Conservation (phyloP, 257 asterid genomes). For the Lycium barbarum region DNA sequence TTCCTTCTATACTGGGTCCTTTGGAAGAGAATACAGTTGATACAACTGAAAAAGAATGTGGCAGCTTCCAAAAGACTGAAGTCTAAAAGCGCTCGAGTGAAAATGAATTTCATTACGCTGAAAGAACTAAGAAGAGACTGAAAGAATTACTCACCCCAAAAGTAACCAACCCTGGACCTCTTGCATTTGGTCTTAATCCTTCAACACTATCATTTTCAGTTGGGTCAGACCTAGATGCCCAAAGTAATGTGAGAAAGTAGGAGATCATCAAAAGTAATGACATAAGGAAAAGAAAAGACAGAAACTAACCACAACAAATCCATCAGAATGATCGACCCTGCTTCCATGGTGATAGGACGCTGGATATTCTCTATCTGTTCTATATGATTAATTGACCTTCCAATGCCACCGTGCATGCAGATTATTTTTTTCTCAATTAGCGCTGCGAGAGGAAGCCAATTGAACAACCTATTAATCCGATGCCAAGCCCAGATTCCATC, state of each 20-base stretch:
- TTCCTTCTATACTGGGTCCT: neutral
- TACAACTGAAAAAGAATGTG: slow-evolving; percentile 3
- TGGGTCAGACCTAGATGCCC: slow-evolving; percentile 92
- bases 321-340: slow-evolving; percentile 96
- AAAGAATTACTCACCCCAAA: slow-evolving; percentile 77
- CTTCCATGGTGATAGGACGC: slow-evolving; percentile 99
- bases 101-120: slow-evolving; percentile 1
- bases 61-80: neutral
- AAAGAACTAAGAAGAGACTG: slow-evolving; percentile 14
- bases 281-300: slow-evolving; percentile 13
- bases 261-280: slow-evolving; percentile 25
- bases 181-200: slow-evolving; percentile 97
- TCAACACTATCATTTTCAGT: slow-evolving; percentile 99
- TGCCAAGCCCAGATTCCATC: slow-evolving; percentile 99
- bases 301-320: slow-evolving; percentile 87
- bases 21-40: neutral
- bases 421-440: slow-evolving; percentile 92
- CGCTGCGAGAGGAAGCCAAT: slow-evolving; percentile 99
- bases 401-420: slow-evolving; percentile 99
- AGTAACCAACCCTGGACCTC: slow-evolving; percentile 99
- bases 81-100: neutral
- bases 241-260: slow-evolving; percentile 26
- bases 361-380: slow-evolving; percentile 95
- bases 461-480: slow-evolving; percentile 89
- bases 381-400: slow-evolving; percentile 94